Evolutionary conservation across 345 rosid species (phyloP).

Genomic region (Syzygium aqueum): DNA sequence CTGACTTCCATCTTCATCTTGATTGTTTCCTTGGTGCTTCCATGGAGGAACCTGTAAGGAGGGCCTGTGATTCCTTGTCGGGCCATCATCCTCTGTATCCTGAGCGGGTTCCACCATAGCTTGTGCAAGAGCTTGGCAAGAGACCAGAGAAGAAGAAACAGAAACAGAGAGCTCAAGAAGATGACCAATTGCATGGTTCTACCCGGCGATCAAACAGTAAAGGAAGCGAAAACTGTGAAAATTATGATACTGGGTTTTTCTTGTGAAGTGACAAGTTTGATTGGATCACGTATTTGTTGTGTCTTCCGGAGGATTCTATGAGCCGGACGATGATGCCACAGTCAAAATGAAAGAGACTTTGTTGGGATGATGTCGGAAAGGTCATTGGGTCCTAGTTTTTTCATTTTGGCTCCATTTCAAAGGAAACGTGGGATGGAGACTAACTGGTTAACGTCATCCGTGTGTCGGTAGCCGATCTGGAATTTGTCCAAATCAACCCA

Average conservation of each 20-base stretch:
- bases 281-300: not conserved
- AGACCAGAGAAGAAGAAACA: not conserved
- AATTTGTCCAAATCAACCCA: not conserved
- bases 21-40: not conserved
- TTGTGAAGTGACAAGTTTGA: not conserved
- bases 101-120: conserved; percentile 8
- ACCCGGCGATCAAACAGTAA: not conserved
- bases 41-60: conserved; percentile 9
- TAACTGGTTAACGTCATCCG: not conserved
- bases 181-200: not conserved
- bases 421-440: not conserved
- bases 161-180: not conserved
- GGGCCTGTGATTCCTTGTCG: conserved; percentile 5
- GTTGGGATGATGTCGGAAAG: not conserved
- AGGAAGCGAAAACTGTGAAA: not conserved
- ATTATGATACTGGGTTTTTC: not conserved
- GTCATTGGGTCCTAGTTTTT: not conserved
- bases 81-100: conserved; percentile 6
- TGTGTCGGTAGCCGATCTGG: not conserved
- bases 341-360: not conserved
- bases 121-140: not conserved
- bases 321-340: not conserved
- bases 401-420: not conserved
- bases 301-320: not conserved
- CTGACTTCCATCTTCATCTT: conserved; percentile 2